Base-by-base conservation (phyloP, 768 basidiomycete genomes). In the Hericium erinaceus region DNA sequence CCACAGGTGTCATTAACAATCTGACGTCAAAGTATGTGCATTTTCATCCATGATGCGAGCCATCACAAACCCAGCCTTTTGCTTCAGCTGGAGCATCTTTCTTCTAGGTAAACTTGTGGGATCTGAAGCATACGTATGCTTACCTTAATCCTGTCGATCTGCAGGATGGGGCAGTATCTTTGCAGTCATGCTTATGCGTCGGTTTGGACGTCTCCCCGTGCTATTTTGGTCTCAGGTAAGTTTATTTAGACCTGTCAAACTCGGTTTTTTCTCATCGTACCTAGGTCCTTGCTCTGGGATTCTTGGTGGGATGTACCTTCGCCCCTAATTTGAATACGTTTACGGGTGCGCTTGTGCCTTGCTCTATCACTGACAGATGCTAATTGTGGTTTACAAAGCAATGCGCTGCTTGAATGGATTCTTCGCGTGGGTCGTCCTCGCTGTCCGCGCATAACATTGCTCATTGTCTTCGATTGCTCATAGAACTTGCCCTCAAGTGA, bases 211-310 rank as follows among this genome's bases (percentile, higher is more conserved):
- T 50, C 75, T 88, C 0, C 83, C 85, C 0, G 72, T 87, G 12
- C 67, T 89, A 39, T 87, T 86, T 70, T 89, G 85, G 85, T 82
- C 83, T 0, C 85, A 87, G 70, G 80, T 80, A 56, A 22, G 72
- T 59, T 37, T 39, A 41, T 20, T 2, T 7, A 24, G 2, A 11
- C 0, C 49, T 26, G 24, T 12, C 28, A 16, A 16, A 24, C 5
- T 22, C 13, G 44, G 13, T 1, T 8, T 51, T 15, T 22, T 24
- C 44, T 46, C n/a, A n/a, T 12, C 20, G 49, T 46, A 11, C 44
- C 33, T 44, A 83, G 80, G 61, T 86, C 12, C 66, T 85, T 22
- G 78, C 81, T 0, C 65, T 84, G 12, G 80, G 75, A 1, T 87
- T 83, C 71, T 69, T 81, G 13, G 68, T 80, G n/a, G 82, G 82